Conservation (phyloP, 345 rosid genomes). For the Hibiscus trionum region DNA sequence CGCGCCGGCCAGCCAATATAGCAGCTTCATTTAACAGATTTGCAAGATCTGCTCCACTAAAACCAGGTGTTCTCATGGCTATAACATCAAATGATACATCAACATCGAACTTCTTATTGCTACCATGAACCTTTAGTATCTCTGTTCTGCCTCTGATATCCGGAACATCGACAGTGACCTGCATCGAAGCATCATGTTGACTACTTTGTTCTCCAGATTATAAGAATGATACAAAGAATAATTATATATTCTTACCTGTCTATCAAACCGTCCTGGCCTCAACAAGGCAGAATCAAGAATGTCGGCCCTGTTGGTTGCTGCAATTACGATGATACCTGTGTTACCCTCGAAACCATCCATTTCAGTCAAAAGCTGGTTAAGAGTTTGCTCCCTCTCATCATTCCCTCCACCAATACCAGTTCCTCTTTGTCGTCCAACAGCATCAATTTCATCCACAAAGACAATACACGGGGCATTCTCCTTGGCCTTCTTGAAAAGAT, state of each 20-base stretch:
- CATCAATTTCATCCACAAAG: slow-evolving; percentile 97
- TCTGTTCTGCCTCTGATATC: slow-evolving; percentile 85
- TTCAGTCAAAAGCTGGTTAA: slow-evolving; percentile 91
- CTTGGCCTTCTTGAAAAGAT: slow-evolving; percentile 91
- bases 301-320: slow-evolving; percentile 93
- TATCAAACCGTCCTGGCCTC: slow-evolving; percentile 93
- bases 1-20: slow-evolving; percentile 89
- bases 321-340: slow-evolving; percentile 85
- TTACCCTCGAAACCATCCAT: slow-evolving; percentile 99
- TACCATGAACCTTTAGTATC: slow-evolving; percentile 76
- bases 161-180: slow-evolving; percentile 93
- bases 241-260: slow-evolving; percentile 52
- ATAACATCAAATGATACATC: slow-evolving; percentile 88
- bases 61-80: slow-evolving; percentile 98
- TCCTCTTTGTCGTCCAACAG: slow-evolving; percentile 94
- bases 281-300: slow-evolving; percentile 87
- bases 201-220: not conserved
- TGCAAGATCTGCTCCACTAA: slow-evolving; percentile 97
- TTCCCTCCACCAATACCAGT: slow-evolving; percentile 97
- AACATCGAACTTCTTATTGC: slow-evolving; percentile 82
- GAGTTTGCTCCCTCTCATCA: slow-evolving; percentile 97
- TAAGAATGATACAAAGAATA: not conserved
- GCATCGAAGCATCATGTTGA: slow-evolving; percentile 25
- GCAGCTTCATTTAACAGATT: slow-evolving; percentile 96
- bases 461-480: slow-evolving; percentile 96